Conservation (phyloP, 306 rosid species). For the Vigna radiata region DNA sequence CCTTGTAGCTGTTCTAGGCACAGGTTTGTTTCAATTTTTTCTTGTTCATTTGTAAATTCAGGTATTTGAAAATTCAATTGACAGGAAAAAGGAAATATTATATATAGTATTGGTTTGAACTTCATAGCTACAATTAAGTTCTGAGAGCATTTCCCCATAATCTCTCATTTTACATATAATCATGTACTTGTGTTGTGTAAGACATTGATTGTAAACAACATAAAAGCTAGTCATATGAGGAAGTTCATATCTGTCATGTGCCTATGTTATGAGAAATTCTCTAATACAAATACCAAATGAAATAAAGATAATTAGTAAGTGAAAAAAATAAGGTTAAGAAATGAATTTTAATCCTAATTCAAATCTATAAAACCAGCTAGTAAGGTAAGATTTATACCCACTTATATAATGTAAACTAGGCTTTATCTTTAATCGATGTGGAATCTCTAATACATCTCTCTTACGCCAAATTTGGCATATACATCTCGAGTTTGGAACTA, state of each 20-base stretch:
- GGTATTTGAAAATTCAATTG: conserved; percentile 10
- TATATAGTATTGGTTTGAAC: not conserved
- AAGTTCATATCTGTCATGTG: conserved; percentile 3
- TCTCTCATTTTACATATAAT: conserved; percentile 1
- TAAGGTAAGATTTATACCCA: too few species aligned
- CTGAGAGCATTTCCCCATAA: conserved; percentile 1
- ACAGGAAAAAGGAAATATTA: not conserved
- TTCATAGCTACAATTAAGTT: not conserved
- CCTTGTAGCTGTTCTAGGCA: conserved; percentile 7
- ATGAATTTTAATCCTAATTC: too few species aligned
- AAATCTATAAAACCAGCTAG: too few species aligned
- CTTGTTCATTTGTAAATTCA: not conserved
- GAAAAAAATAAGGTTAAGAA: not conserved
- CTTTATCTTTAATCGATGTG: too few species aligned
- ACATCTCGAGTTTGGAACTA: too few species aligned
- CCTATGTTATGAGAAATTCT: conserved; percentile 14
- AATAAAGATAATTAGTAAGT: not conserved
- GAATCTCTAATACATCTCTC: too few species aligned
- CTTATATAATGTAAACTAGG: too few species aligned
- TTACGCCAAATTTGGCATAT: too few species aligned
- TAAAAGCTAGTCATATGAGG: not conserved
- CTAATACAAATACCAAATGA: not conserved
- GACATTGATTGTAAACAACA: not conserved
- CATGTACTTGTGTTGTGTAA: not conserved
- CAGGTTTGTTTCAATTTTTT: not conserved